Conservation (phyloP, 2,329 filamentous ascomycete species). For the Trichoderma gracile region DNA sequence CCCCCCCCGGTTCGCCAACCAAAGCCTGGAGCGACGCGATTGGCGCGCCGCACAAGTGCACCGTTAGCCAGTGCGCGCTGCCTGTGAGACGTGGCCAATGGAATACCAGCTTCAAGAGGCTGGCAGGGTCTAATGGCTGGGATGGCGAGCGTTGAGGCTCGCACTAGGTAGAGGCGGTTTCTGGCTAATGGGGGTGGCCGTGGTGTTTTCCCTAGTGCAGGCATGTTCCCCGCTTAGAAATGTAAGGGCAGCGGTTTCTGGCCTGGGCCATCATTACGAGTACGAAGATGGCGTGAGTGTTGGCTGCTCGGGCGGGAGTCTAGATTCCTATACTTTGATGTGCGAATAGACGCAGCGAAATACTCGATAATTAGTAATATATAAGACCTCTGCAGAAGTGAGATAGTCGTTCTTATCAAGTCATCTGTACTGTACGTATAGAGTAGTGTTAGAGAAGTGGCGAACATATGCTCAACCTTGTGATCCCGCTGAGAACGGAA, state of each 20-base stretch:
- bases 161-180: neutral
- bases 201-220: conserved; percentile 7
- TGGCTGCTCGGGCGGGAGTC: neutral
- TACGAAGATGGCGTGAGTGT: neutral
- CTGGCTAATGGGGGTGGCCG: neutral
- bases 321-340: neutral
- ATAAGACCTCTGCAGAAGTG: too few relatives aligned
- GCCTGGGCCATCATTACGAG: neutral
- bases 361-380: too few relatives aligned
- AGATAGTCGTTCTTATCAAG: too few relatives aligned
- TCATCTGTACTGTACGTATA: too few relatives aligned
- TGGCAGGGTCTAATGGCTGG: conserved; percentile 1
- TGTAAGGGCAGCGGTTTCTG: too few relatives aligned
- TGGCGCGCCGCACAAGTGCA: conserved; percentile 12
- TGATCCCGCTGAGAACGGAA: neutral
- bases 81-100: conserved; percentile 12
- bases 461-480: too few relatives aligned
- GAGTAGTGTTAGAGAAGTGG: too few relatives aligned
- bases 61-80: conserved; percentile 9
- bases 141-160: conserved; percentile 19
- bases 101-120: neutral
- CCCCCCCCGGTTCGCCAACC: conserved; percentile 19
- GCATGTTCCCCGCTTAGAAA: conserved; percentile 11
- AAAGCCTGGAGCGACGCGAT: conserved; percentile 19
- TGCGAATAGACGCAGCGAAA: too few relatives aligned